A percentile compares a stretch with the other conserved stretches of the same genome.
Evolutionary conservation across 345 rosid genomes (phyloP).

Genomic region (Gossypium stocksii): DNA sequence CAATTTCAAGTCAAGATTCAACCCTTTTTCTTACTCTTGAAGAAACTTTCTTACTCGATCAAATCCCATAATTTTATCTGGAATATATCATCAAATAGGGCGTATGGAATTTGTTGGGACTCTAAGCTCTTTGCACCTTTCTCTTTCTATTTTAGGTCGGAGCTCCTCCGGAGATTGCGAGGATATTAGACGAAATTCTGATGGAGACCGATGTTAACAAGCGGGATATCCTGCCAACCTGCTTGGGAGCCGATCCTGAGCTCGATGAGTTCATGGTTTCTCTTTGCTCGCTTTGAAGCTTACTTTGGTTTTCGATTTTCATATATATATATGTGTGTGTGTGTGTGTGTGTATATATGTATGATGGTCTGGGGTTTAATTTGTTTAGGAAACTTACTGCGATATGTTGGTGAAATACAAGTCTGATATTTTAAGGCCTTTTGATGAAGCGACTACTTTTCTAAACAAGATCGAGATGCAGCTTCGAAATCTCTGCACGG

Average conservation of each 20-base stretch:
- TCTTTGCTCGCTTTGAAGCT: not conserved
- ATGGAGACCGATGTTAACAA: conserved; percentile 39
- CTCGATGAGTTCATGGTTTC: conserved; percentile 94
- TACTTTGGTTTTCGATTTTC: not conserved
- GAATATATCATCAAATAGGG: not conserved
- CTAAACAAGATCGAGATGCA: conserved; percentile 80
- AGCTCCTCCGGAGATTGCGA: conserved; percentile 69
- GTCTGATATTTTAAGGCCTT: conserved; percentile 84
- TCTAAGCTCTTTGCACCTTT: not conserved
- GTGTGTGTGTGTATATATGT: not conserved
- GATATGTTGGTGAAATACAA: conserved; percentile 73
- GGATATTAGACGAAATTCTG: conserved; percentile 61
- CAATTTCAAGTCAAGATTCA: conserved; percentile 12
- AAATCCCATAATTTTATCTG: conserved; percentile 22
- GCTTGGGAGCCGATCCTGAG: conserved; percentile 82
- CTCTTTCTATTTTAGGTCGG: not conserved
- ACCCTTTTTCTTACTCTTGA: not conserved
- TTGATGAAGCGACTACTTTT: conserved; percentile 76
- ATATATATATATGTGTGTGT: not conserved
- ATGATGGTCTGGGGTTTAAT: not conserved
- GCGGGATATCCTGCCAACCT: conserved; percentile 37
- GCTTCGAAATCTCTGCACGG: conserved; percentile 72
- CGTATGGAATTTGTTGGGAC: not conserved
- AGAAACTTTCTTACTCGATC: not conserved
- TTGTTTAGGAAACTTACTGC: conserved; percentile 62